Conservation (phyloP, 2,329 filamentous ascomycete genomes). For the Botrytis aclada region DNA sequence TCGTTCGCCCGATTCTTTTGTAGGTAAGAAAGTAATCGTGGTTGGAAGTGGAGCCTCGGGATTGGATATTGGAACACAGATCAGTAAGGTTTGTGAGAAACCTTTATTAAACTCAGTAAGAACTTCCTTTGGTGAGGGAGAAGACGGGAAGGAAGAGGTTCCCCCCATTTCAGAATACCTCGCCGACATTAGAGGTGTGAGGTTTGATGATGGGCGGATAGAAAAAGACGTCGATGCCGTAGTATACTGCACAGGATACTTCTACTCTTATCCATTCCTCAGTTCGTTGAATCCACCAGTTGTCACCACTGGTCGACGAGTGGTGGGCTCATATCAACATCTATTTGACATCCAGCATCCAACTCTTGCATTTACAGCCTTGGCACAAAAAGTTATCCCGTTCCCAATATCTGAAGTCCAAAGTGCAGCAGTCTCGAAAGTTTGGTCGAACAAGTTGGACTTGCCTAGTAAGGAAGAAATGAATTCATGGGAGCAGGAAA, state of each 20-base stretch:
- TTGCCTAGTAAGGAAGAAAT: conserved; percentile 65
- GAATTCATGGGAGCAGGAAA: conserved; percentile 60
- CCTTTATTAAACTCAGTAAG: conserved; percentile 65
- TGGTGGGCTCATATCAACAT: conserved; percentile 74
- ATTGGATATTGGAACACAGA: conserved; percentile 76
- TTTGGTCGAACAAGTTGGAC: conserved; percentile 68
- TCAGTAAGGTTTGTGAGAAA: conserved; percentile 56
- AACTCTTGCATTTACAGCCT: conserved; percentile 71
- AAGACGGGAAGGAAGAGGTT: conserved; percentile 47
- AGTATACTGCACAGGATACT: conserved; percentile 86
- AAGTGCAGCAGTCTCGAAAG: conserved; percentile 69
- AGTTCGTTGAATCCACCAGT: conserved; percentile 49
- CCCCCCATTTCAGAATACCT: conserved; percentile 58
- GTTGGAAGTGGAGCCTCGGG: conserved; percentile 85
- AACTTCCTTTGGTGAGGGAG: conserved; percentile 44
- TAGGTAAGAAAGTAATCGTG: conserved; percentile 71
- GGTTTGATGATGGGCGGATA: conserved; percentile 62
- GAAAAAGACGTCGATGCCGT: conserved; percentile 70
- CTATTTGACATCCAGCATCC: conserved; percentile 73
- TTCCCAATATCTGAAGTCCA: conserved; percentile 80
- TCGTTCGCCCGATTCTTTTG: conserved; percentile 61
- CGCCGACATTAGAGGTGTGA: conserved; percentile 54
- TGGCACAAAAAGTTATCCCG: conserved; percentile 83
- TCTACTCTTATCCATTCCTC: conserved; percentile 79
- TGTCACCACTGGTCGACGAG: conserved; percentile 65